Percentiles rank a stretch among this genome's conserved stretches.
Evolutionary conservation across 1,284 basidiomycete species (phyloP).

Genomic region (Moesziomyces antarcticus): DNA sequence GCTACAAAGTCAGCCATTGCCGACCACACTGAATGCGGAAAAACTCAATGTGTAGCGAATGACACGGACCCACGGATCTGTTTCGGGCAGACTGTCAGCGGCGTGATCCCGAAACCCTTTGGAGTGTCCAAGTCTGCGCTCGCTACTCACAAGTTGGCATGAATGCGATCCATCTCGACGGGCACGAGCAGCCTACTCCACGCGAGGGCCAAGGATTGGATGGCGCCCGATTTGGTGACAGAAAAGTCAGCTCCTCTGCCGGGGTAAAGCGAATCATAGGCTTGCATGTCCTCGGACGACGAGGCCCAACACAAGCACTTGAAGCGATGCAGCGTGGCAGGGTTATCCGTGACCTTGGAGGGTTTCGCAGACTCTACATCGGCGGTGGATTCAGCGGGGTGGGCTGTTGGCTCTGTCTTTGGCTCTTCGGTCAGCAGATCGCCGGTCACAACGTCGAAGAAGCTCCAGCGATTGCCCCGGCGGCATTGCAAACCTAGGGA

Average conservation of each 20-base stretch:
- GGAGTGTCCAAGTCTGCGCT: neutral
- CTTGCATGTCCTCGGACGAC: neutral
- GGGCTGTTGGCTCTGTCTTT: neutral
- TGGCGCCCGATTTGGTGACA: neutral
- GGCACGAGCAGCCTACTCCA: neutral
- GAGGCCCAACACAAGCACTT: neutral
- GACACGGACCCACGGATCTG: neutral
- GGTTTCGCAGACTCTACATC: neutral
- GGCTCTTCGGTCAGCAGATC: neutral
- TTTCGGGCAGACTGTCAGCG: neutral
- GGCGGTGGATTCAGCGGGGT: neutral
- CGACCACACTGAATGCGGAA: too few species aligned
- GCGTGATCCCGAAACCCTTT: neutral
- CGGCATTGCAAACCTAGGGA: neutral
- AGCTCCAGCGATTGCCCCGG: neutral
- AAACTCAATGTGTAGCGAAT: neutral
- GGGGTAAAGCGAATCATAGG: neutral
- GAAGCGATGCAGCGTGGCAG: neutral
- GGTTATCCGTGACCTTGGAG: neutral
- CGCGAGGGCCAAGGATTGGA: neutral
- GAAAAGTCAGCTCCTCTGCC: neutral
- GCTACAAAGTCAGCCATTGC: too few species aligned
- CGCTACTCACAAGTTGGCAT: neutral
- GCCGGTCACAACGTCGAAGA: slow-evolving; percentile 4
- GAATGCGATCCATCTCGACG: neutral